These are phyloP conservation scores for Saccharomyces hybrid DNA, from an alignment of 1,139 yeast genomes.

Conservation along the genomic window DNA sequence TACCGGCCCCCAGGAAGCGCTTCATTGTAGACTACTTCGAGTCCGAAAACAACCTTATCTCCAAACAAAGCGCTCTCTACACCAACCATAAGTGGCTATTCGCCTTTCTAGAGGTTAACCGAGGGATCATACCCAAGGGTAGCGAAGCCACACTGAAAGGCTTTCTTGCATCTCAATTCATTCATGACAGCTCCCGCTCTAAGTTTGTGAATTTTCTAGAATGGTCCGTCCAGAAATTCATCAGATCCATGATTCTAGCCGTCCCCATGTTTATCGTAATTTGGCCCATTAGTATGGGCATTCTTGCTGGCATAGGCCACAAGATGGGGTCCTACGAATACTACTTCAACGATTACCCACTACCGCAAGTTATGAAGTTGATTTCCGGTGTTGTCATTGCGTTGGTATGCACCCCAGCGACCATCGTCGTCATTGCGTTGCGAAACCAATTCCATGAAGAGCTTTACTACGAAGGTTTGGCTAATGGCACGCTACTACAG, in stretches of 20 bases:
- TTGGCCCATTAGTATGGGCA: conserved; percentile 28
- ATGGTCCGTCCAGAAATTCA: no score
- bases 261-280: conserved; percentile 13
- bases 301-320: conserved; percentile 20
- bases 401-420: conserved; percentile 15
- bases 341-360: conserved; percentile 16
- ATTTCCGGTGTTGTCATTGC: conserved; percentile 19
- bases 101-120: no score
- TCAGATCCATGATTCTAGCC: conserved; percentile 11
- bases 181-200: no score
- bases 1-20: no score
- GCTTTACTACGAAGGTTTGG: not conserved
- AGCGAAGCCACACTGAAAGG: no score
- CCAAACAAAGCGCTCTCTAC: no score
- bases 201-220: no score
- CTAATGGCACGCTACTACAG: not conserved
- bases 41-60: no score
- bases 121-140: no score
- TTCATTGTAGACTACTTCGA: no score
- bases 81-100: no score
- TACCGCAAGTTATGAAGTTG: conserved; percentile 21
- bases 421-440: conserved; percentile 14
- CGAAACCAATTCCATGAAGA: conserved; percentile 15
- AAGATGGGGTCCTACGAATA: conserved; percentile 14
- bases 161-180: no score